Evolutionary conservation across 2,329 filamentous ascomycete species (phyloP), one percentile per base, ranked within the genome.

Genomic region (Colletotrichum horii): DNA sequence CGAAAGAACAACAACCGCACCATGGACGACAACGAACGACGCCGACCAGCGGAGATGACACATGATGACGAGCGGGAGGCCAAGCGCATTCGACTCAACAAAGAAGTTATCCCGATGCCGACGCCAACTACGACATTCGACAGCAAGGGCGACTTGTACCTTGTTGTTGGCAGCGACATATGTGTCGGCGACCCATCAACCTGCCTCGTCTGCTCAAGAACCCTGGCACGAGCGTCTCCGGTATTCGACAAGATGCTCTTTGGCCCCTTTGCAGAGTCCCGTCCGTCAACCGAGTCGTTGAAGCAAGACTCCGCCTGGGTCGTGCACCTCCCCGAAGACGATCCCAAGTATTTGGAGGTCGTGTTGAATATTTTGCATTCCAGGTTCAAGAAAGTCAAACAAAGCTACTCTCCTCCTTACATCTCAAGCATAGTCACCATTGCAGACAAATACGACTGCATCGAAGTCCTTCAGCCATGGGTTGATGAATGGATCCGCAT

Each of bases 311-410:
- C 16, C 43, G 79, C 1, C 26, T 83, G 82, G 81, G 43, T 68
- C 1, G 78, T 83, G 12, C 78, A 78, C 2, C 77, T 85, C 0
- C 82, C 83, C 0, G 80, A 81, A 4, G 83, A 84, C 65, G 79
- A 82, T 7, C 80, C 81, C 0, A 60, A 74, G 19, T 75, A 81
- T 4, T 70, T 84, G 26, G 55, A 76, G 4, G 73, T 79, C 4
- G 77, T 84, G 16, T 71, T 84, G n/a, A 77, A 81, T 24, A 83
- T 84, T 26, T 74, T 80, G 19, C 83, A 84, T 38, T 78, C 72
- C 30, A 74, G 79, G 4, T 79, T 83, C 28, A 68, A 80, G 14
- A 74, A 77, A 4, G 78, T 84, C 0, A 16, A 55, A 19, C 3
- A 15, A 82, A 8, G 28, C 75, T 6, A 32, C 79, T 9, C 71